phyloP scores from a whole-genome alignment of 208 protist genomes.

The Angomonas ambiguus region DNA sequence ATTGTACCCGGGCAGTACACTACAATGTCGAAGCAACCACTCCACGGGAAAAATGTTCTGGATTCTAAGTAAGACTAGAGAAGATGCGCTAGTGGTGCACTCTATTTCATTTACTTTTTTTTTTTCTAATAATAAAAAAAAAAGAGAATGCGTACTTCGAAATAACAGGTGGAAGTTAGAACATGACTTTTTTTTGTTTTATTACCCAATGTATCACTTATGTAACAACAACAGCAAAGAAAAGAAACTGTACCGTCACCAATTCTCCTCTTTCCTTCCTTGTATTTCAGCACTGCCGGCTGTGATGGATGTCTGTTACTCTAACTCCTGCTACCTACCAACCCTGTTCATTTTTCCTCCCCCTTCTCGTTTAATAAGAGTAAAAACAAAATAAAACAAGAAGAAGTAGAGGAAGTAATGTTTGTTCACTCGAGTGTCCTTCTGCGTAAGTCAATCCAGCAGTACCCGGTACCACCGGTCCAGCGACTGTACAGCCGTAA shows the following conservation, averaged over 20 bases:
- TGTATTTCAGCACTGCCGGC: background rate
- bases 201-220: too few relatives aligned
- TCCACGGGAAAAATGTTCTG: constrained; percentile 67
- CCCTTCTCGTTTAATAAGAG: background rate
- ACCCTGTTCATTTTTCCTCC: background rate
- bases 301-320: background rate
- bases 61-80: too few relatives aligned
- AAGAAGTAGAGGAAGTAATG: constrained; percentile 23
- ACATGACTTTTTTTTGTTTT: too few relatives aligned
- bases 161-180: too few relatives aligned
- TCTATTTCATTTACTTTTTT: background rate
- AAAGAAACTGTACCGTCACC: too few relatives aligned
- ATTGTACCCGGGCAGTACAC: constrained; percentile 86
- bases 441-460: constrained; percentile 57
- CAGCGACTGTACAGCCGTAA: constrained; percentile 58
- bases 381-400: constrained; percentile 1
- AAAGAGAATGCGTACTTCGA: background rate
- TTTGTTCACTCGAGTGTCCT: constrained; percentile 33
- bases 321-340: background rate
- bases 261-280: too few relatives aligned
- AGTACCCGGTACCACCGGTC: constrained; percentile 78
- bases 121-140: background rate
- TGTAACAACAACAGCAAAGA: too few relatives aligned
- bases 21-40: constrained; percentile 65
- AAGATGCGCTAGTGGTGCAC: too few relatives aligned